Conservation (phyloP, 257 asterid species). For the Nicotiana undulata region DNA sequence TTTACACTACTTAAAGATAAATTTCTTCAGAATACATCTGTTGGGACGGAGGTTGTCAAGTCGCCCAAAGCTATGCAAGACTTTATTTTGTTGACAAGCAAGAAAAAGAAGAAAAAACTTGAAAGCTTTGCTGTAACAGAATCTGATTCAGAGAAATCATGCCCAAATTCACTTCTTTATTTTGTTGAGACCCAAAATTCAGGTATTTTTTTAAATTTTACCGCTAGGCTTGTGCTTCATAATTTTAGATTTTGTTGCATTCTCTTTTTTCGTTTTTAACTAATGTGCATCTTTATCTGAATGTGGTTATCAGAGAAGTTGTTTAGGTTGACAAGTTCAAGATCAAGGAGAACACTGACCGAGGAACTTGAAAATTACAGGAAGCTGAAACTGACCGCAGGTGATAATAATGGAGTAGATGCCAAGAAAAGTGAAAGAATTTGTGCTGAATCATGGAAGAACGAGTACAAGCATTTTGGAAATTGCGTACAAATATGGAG, state of each 20-base stretch:
- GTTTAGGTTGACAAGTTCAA: slow-evolving; percentile 42
- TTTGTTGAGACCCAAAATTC: slow-evolving; percentile 24
- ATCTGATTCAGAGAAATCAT: slow-evolving; percentile 46
- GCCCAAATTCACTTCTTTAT: slow-evolving; percentile 68
- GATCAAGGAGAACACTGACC: slow-evolving; percentile 46
- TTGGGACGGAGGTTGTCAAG: background rate
- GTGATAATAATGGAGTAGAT: background rate
- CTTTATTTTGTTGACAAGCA: too few relatives aligned
- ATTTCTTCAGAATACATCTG: background rate
- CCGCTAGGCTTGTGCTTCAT: too few relatives aligned
- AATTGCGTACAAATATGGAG: slow-evolving; percentile 22
- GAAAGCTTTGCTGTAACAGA: slow-evolving; percentile 20
- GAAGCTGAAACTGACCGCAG: slow-evolving; percentile 9
- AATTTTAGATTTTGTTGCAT: too few relatives aligned
- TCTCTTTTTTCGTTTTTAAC: too few relatives aligned
- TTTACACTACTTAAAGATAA: slow-evolving; percentile 5
- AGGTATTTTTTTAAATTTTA: slow-evolving; percentile 27
- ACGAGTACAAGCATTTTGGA: background rate
- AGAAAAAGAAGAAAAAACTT: slow-evolving; percentile 11
- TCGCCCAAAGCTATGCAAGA: too few relatives aligned
- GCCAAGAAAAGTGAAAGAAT: slow-evolving; percentile 1
- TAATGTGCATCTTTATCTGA: background rate
- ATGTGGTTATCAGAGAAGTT: slow-evolving; percentile 23
- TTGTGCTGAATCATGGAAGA: background rate
- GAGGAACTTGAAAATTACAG: slow-evolving; percentile 45